phyloP scores from a whole-genome alignment of 2,329 filamentous ascomycete genomes.

The Colletotrichum tropicicola region DNA sequence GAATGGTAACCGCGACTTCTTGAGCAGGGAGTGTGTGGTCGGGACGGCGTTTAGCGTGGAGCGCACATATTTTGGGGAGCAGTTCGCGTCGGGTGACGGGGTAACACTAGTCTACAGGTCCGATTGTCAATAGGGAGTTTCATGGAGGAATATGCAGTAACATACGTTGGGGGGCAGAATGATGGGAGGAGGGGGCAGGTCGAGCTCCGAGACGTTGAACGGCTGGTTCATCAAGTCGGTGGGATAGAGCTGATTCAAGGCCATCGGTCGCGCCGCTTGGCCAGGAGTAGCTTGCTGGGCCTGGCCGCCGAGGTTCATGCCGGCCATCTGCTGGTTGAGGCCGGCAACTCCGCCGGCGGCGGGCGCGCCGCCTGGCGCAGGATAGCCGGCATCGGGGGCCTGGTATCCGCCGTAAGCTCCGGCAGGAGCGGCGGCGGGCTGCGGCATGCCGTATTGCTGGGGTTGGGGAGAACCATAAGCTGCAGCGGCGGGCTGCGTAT shows the following conservation, averaged over 20 bases:
- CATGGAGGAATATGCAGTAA: constrained; percentile 33
- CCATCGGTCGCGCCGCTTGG: constrained; percentile 52
- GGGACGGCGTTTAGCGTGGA: constrained; percentile 95
- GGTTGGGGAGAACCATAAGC: constrained; percentile 53
- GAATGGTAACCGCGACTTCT: constrained; percentile 96
- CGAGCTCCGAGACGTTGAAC: constrained; percentile 92
- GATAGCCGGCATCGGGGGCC: constrained; percentile 73
- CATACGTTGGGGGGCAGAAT: constrained; percentile 91
- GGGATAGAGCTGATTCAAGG: constrained; percentile 88
- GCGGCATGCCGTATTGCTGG: constrained; percentile 50
- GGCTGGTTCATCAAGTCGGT: constrained; percentile 92
- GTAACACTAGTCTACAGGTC: constrained; percentile 80
- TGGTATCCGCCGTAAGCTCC: constrained; percentile 70
- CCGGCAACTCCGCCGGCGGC: constrained; percentile 67
- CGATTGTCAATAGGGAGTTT: neutral
- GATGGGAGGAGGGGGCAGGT: constrained; percentile 89
- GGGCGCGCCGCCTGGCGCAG: constrained; percentile 55
- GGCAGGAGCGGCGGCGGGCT: constrained; percentile 48
- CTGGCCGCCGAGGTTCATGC: constrained; percentile 79
- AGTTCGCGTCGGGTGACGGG: constrained; percentile 90
- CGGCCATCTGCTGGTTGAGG: constrained; percentile 85
- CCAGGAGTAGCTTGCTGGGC: constrained; percentile 54
- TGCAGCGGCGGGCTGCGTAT: constrained; percentile 48
- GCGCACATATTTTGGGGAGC: constrained; percentile 90
- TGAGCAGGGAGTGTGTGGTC: constrained; percentile 89